phyloP scores from a whole-genome alignment of 2,329 filamentous ascomycete species.

The Cladosporium sp. region DNA sequence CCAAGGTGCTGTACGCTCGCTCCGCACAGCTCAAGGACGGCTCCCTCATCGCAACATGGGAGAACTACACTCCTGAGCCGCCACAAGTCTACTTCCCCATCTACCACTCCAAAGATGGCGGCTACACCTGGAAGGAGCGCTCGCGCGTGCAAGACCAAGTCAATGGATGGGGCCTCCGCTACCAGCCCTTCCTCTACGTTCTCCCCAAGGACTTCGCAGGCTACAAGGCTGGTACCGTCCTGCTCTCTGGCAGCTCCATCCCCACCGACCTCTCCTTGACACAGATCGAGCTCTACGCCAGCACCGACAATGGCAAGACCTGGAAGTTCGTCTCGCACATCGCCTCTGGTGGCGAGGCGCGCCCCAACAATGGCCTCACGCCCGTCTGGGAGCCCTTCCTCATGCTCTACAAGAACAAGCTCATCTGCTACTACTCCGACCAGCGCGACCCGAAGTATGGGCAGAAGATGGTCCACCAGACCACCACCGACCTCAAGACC shows the following conservation, averaged over 20 bases:
- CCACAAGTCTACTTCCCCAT: conserved; percentile 55
- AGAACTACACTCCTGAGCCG: conserved; percentile 51
- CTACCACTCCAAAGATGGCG: conserved; percentile 86
- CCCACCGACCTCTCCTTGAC: conserved; percentile 59
- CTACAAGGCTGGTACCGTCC: conserved; percentile 61
- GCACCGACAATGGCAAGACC: conserved; percentile 51
- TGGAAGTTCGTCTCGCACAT: conserved; percentile 70
- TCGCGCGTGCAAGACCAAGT: conserved; percentile 62
- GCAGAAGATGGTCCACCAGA: conserved; percentile 69
- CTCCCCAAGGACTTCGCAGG: conserved; percentile 57
- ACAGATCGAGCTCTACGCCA: conserved; percentile 67
- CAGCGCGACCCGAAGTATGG: conserved; percentile 66
- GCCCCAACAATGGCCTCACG: conserved; percentile 64
- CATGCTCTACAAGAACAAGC: conserved; percentile 58
- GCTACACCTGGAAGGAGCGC: conserved; percentile 76
- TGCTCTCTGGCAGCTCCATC: conserved; percentile 60
- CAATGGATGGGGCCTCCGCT: conserved; percentile 63
- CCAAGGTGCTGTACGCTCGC: conserved; percentile 46
- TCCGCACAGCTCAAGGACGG: conserved; percentile 45
- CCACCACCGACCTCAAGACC: conserved; percentile 58
- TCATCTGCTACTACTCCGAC: conserved; percentile 71
- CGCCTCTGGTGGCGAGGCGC: conserved; percentile 63
- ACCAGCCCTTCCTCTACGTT: conserved; percentile 66
- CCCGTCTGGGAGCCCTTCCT: conserved; percentile 72
- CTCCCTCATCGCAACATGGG: conserved; percentile 52